A percentile compares a stretch with the other conserved stretches of the same genome.
phyloP scores from a whole-genome alignment of 257 asterid species.

The Rauvolfia tetraphylla region DNA sequence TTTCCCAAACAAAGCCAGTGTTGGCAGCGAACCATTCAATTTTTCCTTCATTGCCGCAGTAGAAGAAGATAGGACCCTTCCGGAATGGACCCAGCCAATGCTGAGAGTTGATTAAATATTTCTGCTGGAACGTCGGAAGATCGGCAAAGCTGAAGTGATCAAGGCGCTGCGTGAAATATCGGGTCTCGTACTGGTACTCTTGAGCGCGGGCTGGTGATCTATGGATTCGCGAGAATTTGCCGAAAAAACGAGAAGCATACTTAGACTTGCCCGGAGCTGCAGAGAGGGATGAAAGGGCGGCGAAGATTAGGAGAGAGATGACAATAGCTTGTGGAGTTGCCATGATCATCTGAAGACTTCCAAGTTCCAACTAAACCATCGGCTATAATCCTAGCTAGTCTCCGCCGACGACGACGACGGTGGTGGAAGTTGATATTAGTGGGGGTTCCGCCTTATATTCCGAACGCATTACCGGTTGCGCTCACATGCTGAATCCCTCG shows the following conservation, averaged over 20 bases:
- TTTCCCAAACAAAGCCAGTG: conserved; percentile 85
- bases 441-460: no score
- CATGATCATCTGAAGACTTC: conserved; percentile 24
- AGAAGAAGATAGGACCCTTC: conserved; percentile 69
- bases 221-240: conserved; percentile 29
- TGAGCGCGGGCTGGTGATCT: conserved; percentile 25
- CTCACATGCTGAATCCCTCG: no score
- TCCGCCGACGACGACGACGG: not conserved
- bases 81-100: conserved; percentile 67
- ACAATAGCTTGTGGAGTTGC: conserved; percentile 22
- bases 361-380: not conserved
- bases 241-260: conserved; percentile 36
- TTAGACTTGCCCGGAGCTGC: conserved; percentile 23
- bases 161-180: conserved; percentile 67
- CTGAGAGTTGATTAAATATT: conserved; percentile 66
- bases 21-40: conserved; percentile 92
- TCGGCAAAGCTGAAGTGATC: conserved; percentile 82
- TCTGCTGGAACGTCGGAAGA: conserved; percentile 64
- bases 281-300: conserved; percentile 23
- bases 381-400: not conserved
- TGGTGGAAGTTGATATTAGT: no score
- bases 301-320: conserved; percentile 25
- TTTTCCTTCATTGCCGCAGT: conserved; percentile 92
- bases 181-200: conserved; percentile 58
- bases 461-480: no score